These are phyloP conservation scores for Phytophthora vignae DNA, from an alignment of 352 stramenopile species.

Conservation along the genomic window DNA sequence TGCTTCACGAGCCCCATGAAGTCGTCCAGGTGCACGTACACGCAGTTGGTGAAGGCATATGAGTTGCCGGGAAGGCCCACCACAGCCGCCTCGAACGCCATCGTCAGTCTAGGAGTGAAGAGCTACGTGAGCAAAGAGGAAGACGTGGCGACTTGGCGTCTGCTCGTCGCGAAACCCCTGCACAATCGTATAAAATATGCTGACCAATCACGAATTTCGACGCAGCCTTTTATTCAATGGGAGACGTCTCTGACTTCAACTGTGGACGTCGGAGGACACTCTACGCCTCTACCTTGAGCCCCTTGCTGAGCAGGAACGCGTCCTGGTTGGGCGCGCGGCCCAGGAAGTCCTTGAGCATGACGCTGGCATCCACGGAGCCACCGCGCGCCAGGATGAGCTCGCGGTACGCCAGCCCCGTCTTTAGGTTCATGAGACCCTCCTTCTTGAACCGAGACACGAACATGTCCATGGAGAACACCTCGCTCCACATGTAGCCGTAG, in stretches of 20 bases:
- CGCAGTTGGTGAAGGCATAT: slow-evolving; percentile 84
- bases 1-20: slow-evolving; percentile 75
- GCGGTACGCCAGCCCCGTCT: slow-evolving; percentile 83
- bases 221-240: slow-evolving; percentile 11
- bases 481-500: slow-evolving; percentile 93
- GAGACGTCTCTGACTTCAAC: slow-evolving; percentile 20
- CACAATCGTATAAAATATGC: slow-evolving; percentile 7
- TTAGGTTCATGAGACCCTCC: slow-evolving; percentile 83
- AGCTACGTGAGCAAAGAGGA: not conserved
- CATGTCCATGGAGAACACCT: slow-evolving; percentile 92
- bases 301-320: slow-evolving; percentile 87
- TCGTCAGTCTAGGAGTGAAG: slow-evolving; percentile 17
- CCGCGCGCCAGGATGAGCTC: slow-evolving; percentile 88
- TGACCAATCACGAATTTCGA: slow-evolving; percentile 26
- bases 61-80: slow-evolving; percentile 78
- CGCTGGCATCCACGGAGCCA: slow-evolving; percentile 78
- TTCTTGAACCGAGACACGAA: slow-evolving; percentile 90
- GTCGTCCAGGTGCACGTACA: slow-evolving; percentile 82
- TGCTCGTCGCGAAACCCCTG: slow-evolving; percentile 16
- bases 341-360: slow-evolving; percentile 86
- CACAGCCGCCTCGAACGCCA: slow-evolving; percentile 71
- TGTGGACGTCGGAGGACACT: slow-evolving; percentile 4
- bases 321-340: slow-evolving; percentile 79
- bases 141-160: slow-evolving; percentile 21
- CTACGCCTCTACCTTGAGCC: slow-evolving; percentile 39